Evolutionary conservation across 2,329 filamentous ascomycete species (phyloP).

Genomic region (Talaromyces sp.): DNA sequence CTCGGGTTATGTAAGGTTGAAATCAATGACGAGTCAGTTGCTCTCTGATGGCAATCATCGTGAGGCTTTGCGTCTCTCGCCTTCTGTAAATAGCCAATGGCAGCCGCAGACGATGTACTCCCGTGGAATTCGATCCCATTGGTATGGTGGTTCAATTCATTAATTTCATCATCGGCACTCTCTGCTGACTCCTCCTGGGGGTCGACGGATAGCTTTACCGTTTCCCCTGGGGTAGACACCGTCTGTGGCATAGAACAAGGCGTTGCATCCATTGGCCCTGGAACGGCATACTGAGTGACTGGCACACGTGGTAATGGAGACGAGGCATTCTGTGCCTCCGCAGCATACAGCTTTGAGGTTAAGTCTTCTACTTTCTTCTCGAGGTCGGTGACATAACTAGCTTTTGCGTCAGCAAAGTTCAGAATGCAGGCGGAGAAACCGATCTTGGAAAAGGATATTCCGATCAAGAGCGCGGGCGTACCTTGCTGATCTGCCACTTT

Average conservation of each 20-base stretch:
- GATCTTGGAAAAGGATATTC: background rate
- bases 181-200: slow-evolving; percentile 29
- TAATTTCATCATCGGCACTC: slow-evolving; percentile 42
- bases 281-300: slow-evolving; percentile 4
- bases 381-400: slow-evolving; percentile 39
- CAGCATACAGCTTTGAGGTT: slow-evolving; percentile 27
- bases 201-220: slow-evolving; percentile 16
- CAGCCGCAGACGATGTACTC: slow-evolving; percentile 51
- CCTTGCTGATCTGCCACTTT: slow-evolving; percentile 33
- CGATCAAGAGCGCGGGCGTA: slow-evolving; percentile 5
- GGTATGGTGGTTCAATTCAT: slow-evolving; percentile 50
- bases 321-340: slow-evolving; percentile 22
- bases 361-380: slow-evolving; percentile 39
- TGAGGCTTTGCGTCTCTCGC: slow-evolving; percentile 26
- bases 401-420: slow-evolving; percentile 5
- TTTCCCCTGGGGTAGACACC: slow-evolving; percentile 22
- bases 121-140: slow-evolving; percentile 54
- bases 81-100: slow-evolving; percentile 47
- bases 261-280: slow-evolving; percentile 21
- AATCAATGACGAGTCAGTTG: slow-evolving; percentile 43
- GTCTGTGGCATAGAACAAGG: slow-evolving; percentile 29
- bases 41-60: slow-evolving; percentile 14
- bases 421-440: background rate
- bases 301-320: slow-evolving; percentile 14
- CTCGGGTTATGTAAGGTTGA: slow-evolving; percentile 52